Evolutionary conservation across 805 yeast species (phyloP).

Genomic region (Saccharomyces jurei): DNA sequence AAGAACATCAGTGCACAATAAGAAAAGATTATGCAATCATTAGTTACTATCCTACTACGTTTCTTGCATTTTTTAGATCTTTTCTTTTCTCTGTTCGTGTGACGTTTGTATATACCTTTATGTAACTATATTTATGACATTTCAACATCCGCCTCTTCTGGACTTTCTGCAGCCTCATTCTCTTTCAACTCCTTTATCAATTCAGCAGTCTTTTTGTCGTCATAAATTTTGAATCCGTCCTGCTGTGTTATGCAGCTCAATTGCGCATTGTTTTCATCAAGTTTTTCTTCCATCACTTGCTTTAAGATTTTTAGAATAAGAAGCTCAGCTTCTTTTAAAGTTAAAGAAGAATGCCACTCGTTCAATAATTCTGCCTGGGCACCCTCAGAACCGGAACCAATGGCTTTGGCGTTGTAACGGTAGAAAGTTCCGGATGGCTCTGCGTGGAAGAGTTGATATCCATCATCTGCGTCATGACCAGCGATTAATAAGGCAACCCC

Average conservation of each 20-base stretch:
- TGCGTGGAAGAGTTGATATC: constrained; percentile 96
- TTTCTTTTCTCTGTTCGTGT: constrained; percentile 1
- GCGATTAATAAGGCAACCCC: constrained; percentile 97
- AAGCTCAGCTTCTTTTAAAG: constrained; percentile 87
- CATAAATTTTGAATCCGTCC: constrained; percentile 77
- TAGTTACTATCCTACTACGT: background rate
- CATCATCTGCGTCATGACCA: constrained; percentile 85
- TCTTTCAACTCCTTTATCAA: constrained; percentile 73
- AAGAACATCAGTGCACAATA: background rate
- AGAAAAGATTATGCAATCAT: background rate
- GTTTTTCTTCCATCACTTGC: constrained; percentile 98
- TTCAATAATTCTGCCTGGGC: constrained; percentile 97
- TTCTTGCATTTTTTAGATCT: background rate
- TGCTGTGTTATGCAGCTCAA: constrained; percentile 85
- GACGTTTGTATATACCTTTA: constrained; percentile 3
- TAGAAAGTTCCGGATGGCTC: constrained; percentile 98
- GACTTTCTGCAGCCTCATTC: constrained; percentile 45
- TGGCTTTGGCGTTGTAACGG: constrained; percentile 96
- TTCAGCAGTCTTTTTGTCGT: constrained; percentile 72
- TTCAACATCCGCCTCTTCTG: constrained; percentile 28
- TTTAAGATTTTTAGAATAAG: constrained; percentile 81
- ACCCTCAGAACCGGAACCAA: constrained; percentile 98
- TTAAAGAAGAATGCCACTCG: constrained; percentile 88
- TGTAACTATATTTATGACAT: constrained; percentile 19
- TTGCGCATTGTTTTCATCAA: constrained; percentile 92